These are phyloP conservation scores for Aureobasidium sp. DNA, from an alignment of 2,329 filamentous ascomycete genomes.

Conservation along the genomic window DNA sequence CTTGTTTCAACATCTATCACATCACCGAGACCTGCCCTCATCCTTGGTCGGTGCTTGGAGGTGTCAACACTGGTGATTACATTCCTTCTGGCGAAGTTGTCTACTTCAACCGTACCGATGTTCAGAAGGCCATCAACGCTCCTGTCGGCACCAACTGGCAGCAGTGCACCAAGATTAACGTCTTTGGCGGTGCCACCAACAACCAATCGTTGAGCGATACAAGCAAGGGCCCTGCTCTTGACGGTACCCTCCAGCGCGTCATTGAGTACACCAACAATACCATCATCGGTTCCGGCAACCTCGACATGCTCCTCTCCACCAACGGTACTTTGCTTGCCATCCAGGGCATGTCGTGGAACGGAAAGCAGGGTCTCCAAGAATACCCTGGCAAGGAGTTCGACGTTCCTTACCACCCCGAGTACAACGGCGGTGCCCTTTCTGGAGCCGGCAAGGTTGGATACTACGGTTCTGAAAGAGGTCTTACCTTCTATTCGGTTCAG, in stretches of 20 bases:
- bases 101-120: conserved; percentile 33
- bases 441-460: conserved; percentile 23
- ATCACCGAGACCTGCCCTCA: conserved; percentile 22
- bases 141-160: conserved; percentile 24
- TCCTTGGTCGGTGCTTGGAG: conserved; percentile 18
- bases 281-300: conserved; percentile 26
- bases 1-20: conserved; percentile 31
- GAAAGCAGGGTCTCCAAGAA: conserved; percentile 24
- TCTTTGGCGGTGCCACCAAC: conserved; percentile 23
- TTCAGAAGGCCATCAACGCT: conserved; percentile 34
- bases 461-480: conserved; percentile 23
- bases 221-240: neutral
- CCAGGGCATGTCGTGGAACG: conserved; percentile 29
- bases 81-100: conserved; percentile 13
- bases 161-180: conserved; percentile 5
- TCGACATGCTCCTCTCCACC: conserved; percentile 25
- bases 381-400: conserved; percentile 21
- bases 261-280: conserved; percentile 30
- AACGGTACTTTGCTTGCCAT: conserved; percentile 26
- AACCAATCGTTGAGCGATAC: conserved; percentile 10
- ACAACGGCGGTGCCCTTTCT: conserved; percentile 1
- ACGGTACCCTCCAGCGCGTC: conserved; percentile 18
- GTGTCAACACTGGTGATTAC: conserved; percentile 19
- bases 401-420: conserved; percentile 22
- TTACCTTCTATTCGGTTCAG: conserved; percentile 25